Conservation (phyloP, 148 eudicot species). For the Tetragonia tetragonoides region DNA sequence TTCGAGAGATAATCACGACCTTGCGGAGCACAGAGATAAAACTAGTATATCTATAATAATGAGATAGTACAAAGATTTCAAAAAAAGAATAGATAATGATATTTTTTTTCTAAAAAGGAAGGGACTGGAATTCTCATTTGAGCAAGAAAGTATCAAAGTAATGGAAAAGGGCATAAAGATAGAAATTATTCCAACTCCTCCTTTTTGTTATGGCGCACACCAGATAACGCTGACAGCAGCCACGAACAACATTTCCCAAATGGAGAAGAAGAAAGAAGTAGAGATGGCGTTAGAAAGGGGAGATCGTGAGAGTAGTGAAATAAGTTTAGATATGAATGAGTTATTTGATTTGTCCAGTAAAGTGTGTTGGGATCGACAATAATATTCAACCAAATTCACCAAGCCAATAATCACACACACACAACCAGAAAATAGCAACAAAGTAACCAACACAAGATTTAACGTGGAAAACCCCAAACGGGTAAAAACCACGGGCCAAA, state of each 20-base stretch:
- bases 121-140: constrained; percentile 85
- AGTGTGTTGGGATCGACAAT: too few species aligned
- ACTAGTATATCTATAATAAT: too few species aligned
- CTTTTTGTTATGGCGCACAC: not conserved
- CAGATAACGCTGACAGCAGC: constrained; percentile 10
- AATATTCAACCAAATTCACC: too few species aligned
- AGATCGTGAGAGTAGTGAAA: constrained; percentile 15
- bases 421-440: too few species aligned
- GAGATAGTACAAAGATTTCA: too few species aligned
- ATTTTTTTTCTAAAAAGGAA: too few species aligned
- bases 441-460: too few species aligned
- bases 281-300: constrained; percentile 14
- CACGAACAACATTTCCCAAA: constrained; percentile 6
- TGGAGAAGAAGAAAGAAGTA: constrained; percentile 13
- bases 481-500: too few species aligned
- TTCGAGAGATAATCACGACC: too few species aligned
- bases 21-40: too few species aligned
- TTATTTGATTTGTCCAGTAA: constrained; percentile 63
- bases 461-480: too few species aligned
- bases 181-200: constrained; percentile 21
- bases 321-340: constrained; percentile 32
- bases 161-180: constrained; percentile 21
- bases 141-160: constrained; percentile 66
- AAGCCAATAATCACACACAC: too few species aligned
- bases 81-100: constrained; percentile 75